These are phyloP conservation scores for Komagataella pastoris DNA, from an alignment of 805 yeast genomes.

Conservation along the genomic window DNA sequence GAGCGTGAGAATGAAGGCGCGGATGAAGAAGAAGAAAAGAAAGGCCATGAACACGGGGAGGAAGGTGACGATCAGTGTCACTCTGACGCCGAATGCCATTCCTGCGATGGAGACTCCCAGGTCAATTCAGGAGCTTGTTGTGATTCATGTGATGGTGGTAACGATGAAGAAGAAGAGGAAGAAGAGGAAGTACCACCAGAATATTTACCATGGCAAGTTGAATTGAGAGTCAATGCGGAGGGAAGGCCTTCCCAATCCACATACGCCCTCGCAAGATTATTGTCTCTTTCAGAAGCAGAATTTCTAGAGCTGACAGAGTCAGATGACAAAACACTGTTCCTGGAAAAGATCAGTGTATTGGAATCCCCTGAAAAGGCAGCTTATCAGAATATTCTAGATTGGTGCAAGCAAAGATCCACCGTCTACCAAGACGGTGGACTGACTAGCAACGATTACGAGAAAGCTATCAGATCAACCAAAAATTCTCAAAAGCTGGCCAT, in stretches of 20 bases:
- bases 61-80: constrained; percentile 1
- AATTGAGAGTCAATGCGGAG: constrained; percentile 21
- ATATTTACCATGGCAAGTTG: constrained; percentile 23
- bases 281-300: constrained; percentile 16
- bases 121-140: background rate
- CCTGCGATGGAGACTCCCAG: background rate
- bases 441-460: constrained; percentile 6
- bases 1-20: constrained; percentile 6
- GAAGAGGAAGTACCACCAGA: constrained; percentile 17
- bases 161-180: constrained; percentile 11
- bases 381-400: constrained; percentile 5
- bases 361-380: constrained; percentile 6
- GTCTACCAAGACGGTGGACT: constrained; percentile 5
- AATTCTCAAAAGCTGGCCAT: constrained; percentile 1
- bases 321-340: constrained; percentile 1
- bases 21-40: constrained; percentile 9
- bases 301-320: constrained; percentile 11
- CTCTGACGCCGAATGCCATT: background rate
- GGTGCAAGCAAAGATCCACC: constrained; percentile 7
- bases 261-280: constrained; percentile 23
- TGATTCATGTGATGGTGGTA: constrained; percentile 4
- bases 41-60: background rate
- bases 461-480: constrained; percentile 5
- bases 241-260: constrained; percentile 35
- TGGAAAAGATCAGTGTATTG: constrained; percentile 1